Percentiles rank a stretch among this genome's conserved stretches.
Evolutionary conservation across 2,329 filamentous ascomycete species (phyloP).

Genomic region (Alternaria postmessia): DNA sequence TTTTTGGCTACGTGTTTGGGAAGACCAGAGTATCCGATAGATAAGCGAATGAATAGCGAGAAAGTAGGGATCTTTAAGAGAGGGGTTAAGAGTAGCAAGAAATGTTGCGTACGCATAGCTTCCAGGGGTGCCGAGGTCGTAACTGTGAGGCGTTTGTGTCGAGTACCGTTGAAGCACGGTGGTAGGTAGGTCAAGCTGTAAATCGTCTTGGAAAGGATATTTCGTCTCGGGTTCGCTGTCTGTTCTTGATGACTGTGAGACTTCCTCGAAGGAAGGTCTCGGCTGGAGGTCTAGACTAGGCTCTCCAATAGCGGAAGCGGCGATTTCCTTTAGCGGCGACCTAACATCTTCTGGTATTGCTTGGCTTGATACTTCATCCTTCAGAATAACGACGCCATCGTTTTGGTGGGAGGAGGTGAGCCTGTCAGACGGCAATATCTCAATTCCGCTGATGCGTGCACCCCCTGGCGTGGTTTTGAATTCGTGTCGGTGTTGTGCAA

Average conservation of each 20-base stretch:
- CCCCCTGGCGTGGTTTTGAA: not conserved
- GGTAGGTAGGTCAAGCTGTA: slow-evolving; percentile 33
- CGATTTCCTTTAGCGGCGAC: not conserved
- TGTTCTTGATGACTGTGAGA: not conserved
- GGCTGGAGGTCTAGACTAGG: not conserved
- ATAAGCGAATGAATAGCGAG: slow-evolving; percentile 45
- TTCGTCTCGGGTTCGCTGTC: slow-evolving; percentile 17
- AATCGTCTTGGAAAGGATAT: slow-evolving; percentile 40
- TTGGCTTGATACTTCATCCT: not conserved
- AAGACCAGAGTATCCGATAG: slow-evolving; percentile 45
- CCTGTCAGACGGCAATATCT: slow-evolving; percentile 9
- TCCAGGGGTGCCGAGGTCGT: slow-evolving; percentile 23
- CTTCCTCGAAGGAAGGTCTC: not conserved
- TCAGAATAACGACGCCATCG: not conserved
- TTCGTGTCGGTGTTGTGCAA: slow-evolving; percentile 4
- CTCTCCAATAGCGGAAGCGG: not conserved
- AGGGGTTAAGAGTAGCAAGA: slow-evolving; percentile 42
- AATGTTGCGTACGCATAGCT: slow-evolving; percentile 45
- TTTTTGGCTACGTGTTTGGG: slow-evolving; percentile 32
- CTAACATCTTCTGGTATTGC: not conserved
- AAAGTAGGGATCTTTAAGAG: slow-evolving; percentile 46
- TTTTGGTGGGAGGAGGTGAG: not conserved
- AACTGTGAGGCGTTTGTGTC: slow-evolving; percentile 35
- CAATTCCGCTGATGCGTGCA: slow-evolving; percentile 6
- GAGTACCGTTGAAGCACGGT: slow-evolving; percentile 23